Evolutionary conservation across 805 yeast genomes (phyloP).

Genomic region (Isabelozyma heimii): DNA sequence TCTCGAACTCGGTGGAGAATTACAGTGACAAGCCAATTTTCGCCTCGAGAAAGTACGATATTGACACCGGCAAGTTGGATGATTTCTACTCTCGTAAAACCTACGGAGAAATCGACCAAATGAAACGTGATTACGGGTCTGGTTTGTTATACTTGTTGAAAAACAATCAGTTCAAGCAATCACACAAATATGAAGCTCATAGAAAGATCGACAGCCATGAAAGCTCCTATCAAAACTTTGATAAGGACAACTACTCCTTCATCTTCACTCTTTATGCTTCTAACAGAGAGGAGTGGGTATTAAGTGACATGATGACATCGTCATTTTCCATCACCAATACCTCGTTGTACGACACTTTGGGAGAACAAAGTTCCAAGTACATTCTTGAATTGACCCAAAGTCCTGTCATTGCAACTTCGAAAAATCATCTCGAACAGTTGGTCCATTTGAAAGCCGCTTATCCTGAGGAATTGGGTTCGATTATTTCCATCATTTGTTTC

Average conservation of each 20-base stretch:
- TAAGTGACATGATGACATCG: constrained; percentile 34
- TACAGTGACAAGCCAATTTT: constrained; percentile 31
- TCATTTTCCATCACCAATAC: constrained; percentile 34
- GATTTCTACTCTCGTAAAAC: constrained; percentile 42
- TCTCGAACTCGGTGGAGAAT: constrained; percentile 20
- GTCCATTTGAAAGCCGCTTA: constrained; percentile 40
- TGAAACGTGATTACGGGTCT: constrained; percentile 51
- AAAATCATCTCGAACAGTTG: constrained; percentile 47
- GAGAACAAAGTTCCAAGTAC: constrained; percentile 29
- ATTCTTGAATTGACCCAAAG: constrained; percentile 32
- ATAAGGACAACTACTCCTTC: constrained; percentile 27
- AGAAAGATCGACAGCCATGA: constrained; percentile 25
- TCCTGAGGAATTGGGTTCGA: constrained; percentile 28
- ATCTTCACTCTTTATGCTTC: constrained; percentile 31
- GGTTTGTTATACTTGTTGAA: constrained; percentile 43
- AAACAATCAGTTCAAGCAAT: constrained; percentile 17
- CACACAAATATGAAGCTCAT: constrained; percentile 21
- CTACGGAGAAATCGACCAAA: constrained; percentile 38
- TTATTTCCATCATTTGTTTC: constrained; percentile 56
- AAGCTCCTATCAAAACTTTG: constrained; percentile 22
- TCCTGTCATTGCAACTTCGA: constrained; percentile 52
- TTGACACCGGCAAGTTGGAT: constrained; percentile 23
- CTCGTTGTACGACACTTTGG: constrained; percentile 41
- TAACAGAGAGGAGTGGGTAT: constrained; percentile 37
- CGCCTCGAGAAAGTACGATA: constrained; percentile 35